phyloP scores from a whole-genome alignment of 768 basidiomycete genomes.

The Trametes cingulata region DNA sequence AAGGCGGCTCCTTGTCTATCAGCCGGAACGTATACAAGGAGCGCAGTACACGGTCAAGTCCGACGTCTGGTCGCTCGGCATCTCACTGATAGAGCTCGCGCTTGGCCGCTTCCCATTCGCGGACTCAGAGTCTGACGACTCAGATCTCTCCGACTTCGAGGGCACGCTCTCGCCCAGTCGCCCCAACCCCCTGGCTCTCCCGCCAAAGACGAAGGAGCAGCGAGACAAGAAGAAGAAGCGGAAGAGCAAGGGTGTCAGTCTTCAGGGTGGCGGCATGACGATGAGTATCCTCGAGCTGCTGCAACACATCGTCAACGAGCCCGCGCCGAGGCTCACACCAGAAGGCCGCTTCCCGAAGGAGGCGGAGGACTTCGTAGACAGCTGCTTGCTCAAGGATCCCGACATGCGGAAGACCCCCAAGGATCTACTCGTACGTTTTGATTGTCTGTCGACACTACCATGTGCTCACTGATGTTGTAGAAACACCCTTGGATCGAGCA shows the following conservation, averaged over 20 bases:
- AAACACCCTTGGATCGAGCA: conserved; percentile 75
- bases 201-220: conserved; percentile 29
- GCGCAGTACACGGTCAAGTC: conserved; percentile 98
- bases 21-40: conserved; percentile 99
- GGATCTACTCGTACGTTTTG: conserved; percentile 69
- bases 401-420: conserved; percentile 82
- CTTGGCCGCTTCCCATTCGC: conserved; percentile 97
- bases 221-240: conserved; percentile 74
- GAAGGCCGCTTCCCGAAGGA: conserved; percentile 71
- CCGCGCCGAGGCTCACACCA: conserved; percentile 83
- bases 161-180: conserved; percentile 74
- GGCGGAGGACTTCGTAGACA: conserved; percentile 85
- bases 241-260: conserved; percentile 88
- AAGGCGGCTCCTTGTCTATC: conserved; percentile 14
- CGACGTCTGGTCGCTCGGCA: conserved; percentile 98
- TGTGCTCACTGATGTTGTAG: conserved; percentile 38
- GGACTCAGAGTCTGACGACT: conserved; percentile 74
- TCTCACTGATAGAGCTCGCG: conserved; percentile 95
- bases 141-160: conserved; percentile 76
- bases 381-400: conserved; percentile 90
- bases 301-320: conserved; percentile 98
- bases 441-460: conserved; percentile 6
- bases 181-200: conserved; percentile 48
- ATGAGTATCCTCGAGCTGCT: conserved; percentile 97
- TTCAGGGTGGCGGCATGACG: conserved; percentile 94